Evolutionary conservation across 257 asterid genomes (phyloP).

Genomic region (Apocynum venetum): DNA sequence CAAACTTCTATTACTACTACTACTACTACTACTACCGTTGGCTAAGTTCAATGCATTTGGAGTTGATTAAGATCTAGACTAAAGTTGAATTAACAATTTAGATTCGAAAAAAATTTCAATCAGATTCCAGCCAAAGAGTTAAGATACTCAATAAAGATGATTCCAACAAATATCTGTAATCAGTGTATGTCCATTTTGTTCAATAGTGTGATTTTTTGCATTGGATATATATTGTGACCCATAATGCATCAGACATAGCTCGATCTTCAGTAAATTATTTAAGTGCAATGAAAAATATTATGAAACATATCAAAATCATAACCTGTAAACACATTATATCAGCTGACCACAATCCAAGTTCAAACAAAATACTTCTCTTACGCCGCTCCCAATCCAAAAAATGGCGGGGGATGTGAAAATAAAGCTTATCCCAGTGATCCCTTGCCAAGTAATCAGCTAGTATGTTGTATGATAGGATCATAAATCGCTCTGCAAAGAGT

Average conservation of each 20-base stretch:
- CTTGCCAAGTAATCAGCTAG: conserved; percentile 79
- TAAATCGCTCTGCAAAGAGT: conserved; percentile 64
- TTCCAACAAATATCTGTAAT: background rate
- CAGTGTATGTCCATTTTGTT: background rate
- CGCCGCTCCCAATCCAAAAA: conserved; percentile 94
- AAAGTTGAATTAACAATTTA: background rate
- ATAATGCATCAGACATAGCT: background rate
- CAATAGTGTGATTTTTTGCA: background rate
- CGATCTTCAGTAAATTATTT: background rate
- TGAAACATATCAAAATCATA: background rate
- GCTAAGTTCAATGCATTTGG: background rate
- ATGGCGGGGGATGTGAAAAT: conserved; percentile 69
- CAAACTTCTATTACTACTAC: background rate
- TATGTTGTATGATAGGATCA: conserved; percentile 83
- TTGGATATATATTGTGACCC: background rate
- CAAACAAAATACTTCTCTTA: conserved; percentile 66
- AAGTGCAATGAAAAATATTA: background rate
- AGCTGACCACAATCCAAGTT: conserved; percentile 98
- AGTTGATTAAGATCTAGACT: background rate
- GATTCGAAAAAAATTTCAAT: background rate
- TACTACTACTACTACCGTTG: no score
- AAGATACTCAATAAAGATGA: background rate
- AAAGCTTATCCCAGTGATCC: conserved; percentile 67
- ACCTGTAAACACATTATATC: conserved; percentile 96
- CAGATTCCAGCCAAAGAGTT: background rate